Evolutionary conservation across 2,329 filamentous ascomycete genomes (phyloP).

Genomic region (Shiraia sp.): DNA sequence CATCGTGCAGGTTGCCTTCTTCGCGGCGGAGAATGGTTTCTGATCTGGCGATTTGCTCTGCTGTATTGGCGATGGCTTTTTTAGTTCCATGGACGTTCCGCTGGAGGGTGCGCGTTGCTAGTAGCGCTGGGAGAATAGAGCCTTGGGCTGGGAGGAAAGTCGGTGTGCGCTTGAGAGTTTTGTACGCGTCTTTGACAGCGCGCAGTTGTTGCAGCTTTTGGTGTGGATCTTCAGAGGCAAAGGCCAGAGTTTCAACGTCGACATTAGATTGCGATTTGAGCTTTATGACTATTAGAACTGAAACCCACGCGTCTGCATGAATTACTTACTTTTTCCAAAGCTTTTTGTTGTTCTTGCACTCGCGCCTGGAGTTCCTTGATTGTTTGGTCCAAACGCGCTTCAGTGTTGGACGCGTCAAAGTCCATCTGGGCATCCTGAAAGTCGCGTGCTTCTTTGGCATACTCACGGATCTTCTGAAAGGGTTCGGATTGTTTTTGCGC

Average conservation of each 20-base stretch:
- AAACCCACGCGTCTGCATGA: neutral
- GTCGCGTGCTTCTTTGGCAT: slow-evolving; percentile 23
- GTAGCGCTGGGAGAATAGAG: slow-evolving; percentile 71
- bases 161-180: slow-evolving; percentile 62
- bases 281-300: slow-evolving; percentile 44
- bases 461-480: slow-evolving; percentile 34
- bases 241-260: slow-evolving; percentile 30
- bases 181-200: slow-evolving; percentile 67
- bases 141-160: slow-evolving; percentile 68
- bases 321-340: slow-evolving; percentile 49
- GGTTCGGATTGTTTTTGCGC: slow-evolving; percentile 18
- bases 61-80: slow-evolving; percentile 56
- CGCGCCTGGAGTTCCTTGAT: slow-evolving; percentile 66
- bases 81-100: slow-evolving; percentile 67
- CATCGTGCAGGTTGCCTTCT: slow-evolving; percentile 53
- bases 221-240: slow-evolving; percentile 39
- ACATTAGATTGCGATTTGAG: slow-evolving; percentile 43
- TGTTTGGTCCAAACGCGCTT: slow-evolving; percentile 66
- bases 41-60: slow-evolving; percentile 45
- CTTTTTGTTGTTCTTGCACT: slow-evolving; percentile 53
- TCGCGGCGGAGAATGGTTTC: slow-evolving; percentile 50
- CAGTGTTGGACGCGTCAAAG: slow-evolving; percentile 48
- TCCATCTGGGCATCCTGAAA: slow-evolving; percentile 41
- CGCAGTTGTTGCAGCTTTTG: slow-evolving; percentile 51
- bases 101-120: slow-evolving; percentile 71